Base-by-base conservation (phyloP, 768 basidiomycete genomes). In the Amanita fuliginea region DNA sequence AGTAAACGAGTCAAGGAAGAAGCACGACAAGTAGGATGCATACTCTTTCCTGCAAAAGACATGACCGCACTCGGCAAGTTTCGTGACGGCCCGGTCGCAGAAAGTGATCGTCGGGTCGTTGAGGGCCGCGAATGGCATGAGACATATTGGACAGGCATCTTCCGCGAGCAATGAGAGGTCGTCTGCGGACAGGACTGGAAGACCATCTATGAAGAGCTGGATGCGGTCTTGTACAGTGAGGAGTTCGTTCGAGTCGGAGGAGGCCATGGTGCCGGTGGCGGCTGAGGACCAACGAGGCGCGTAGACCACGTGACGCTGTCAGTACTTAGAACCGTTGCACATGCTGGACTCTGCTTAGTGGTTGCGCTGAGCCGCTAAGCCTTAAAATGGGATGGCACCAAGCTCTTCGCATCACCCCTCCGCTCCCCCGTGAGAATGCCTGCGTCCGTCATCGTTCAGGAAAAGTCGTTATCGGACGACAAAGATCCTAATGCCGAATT, bases 31-130 rank as follows among this genome's bases (percentile, higher is more conserved):
- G 14, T n/a, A 28, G 28, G 53, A 44, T 2, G 55, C 58, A 43
- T 58, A 84, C 83, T 85, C 83, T 57, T 74, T 70, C 40, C 72
- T 65, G 57, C 83, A 86, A 59, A 86, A 85, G 6, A 81, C 58
- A 62, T 86, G 84, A 0, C 79, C 77, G 56, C 84, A 86, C 3
- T 63, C 71, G 1, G 56, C 59, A 0, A 86, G 64, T 58, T 75
- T 80, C 1, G 82, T 83, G 6, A 85, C 64, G 2, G 79, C 78
- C 35, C 55, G 32, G 11, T 65, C 56, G 34, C 9, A 58, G 44
- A 26, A 55, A 55, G 13, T 57, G 60, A 18, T 56, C 42, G 66
- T 65, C n/a, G 62, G 58, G 18, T 26, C 35, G 39, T 78, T 60
- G 21, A 81, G 63, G 1, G 64, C 47, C 11, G 67, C 63, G 51